Percentiles rank a stretch among this genome's conserved stretches.
These are phyloP conservation scores for Paraphoma chrysanthemicola DNA, from an alignment of 2,329 filamentous ascomycete genomes.

Conservation along the genomic window DNA sequence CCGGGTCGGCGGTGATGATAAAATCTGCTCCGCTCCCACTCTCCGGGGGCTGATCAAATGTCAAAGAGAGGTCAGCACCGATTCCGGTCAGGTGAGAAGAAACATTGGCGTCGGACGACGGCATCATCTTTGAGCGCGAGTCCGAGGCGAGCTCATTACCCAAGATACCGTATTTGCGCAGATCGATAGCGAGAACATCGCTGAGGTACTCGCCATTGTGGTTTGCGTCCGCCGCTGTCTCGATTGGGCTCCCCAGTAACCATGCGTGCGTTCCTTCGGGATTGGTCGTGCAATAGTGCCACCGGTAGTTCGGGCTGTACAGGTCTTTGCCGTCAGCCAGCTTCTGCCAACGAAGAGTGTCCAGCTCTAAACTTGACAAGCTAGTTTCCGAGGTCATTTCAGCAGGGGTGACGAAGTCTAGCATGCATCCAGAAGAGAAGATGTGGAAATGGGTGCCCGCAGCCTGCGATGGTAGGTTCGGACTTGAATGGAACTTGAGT, in stretches of 20 bases:
- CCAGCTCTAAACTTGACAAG: conserved; percentile 85
- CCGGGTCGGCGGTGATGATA: conserved; percentile 84
- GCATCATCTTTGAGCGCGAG: conserved; percentile 51
- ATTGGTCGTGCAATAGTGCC: conserved; percentile 98
- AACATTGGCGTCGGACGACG: conserved; percentile 61
- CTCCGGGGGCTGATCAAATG: conserved; percentile 88
- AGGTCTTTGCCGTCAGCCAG: conserved; percentile 93
- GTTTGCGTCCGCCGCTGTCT: conserved; percentile 69
- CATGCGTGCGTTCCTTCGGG: conserved; percentile 95
- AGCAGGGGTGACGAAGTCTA: conserved; percentile 93
- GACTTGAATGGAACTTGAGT: conserved; percentile 86
- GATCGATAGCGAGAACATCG: conserved; percentile 91
- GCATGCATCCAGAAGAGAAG: conserved; percentile 88
- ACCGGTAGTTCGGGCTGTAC: conserved; percentile 89
- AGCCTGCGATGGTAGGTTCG: conserved; percentile 84
- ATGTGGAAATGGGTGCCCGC: conserved; percentile 95
- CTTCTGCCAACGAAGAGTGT: conserved; percentile 90
- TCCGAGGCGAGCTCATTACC: conserved; percentile 71
- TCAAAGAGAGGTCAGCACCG: conserved; percentile 81
- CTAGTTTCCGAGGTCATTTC: conserved; percentile 92
- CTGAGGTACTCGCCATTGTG: conserved; percentile 89
- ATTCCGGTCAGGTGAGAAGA: conserved; percentile 66
- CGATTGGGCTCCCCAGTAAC: conserved; percentile 90
- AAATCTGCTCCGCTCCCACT: conserved; percentile 89
- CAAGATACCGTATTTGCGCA: conserved; percentile 88